Conservation (phyloP, 208 protist species). For the Strigomonas culicis region DNA sequence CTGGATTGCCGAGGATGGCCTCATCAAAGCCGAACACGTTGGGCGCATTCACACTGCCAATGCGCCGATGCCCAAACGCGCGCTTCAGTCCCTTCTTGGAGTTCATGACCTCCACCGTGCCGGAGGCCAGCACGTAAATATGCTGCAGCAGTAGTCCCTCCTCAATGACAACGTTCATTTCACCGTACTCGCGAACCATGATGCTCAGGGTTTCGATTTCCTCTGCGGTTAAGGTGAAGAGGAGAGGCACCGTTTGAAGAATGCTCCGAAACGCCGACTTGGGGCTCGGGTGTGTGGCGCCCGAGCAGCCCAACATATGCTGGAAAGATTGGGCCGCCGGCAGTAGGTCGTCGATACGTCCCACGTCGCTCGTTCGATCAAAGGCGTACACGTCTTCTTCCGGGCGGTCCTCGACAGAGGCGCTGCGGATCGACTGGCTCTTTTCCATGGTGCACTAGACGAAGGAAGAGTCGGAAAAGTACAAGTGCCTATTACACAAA, state of each 20-base stretch:
- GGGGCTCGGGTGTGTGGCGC: conserved; percentile 7
- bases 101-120: conserved; percentile 84
- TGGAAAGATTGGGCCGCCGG: no score
- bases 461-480: no score
- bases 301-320: no score
- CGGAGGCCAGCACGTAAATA: conserved; percentile 76
- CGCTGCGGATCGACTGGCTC: no score
- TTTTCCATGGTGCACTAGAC: no score
- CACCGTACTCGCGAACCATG: conserved; percentile 81
- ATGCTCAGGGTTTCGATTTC: conserved; percentile 52
- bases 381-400: no score
- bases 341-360: no score
- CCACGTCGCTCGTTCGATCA: no score
- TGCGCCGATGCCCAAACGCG: conserved; percentile 66
- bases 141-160: conserved; percentile 62
- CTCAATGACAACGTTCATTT: conserved; percentile 77
- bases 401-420: no score
- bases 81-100: conserved; percentile 63
- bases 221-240: conserved; percentile 63
- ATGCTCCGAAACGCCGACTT: conserved; percentile 53
- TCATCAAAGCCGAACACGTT: conserved; percentile 80
- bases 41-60: conserved; percentile 68
- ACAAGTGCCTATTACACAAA: no score
- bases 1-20: conserved; percentile 66
- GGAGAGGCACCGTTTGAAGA: conserved; percentile 67